Evolutionary conservation across 169 alveolate genomes (phyloP), one percentile per base, ranked within the genome.

Genomic region (Eimeria acervulina): DNA sequence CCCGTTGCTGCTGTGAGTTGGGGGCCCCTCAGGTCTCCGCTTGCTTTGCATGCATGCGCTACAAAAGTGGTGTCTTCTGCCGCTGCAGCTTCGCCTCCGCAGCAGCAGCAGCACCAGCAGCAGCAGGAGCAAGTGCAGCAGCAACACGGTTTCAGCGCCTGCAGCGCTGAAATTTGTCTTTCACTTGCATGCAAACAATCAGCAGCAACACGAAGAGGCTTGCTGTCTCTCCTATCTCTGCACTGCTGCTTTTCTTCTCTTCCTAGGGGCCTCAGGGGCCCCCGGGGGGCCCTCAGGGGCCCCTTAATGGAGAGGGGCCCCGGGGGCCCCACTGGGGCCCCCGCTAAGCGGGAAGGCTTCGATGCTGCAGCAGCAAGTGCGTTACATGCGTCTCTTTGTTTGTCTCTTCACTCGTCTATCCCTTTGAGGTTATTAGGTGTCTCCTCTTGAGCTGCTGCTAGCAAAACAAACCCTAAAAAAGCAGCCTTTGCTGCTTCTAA

Each of bases 71-170:
- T 17, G 80, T 33, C 21, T 68, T 21, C 23, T 68, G 42, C 80
- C 17, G 42, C 8, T 68, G 80, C 80, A 31, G 80, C 19, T 68
- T 17, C 80, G 36, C 36, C 80, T 23, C 80, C 12, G 80, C 80
- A 33, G 80, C 80, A 68, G 80, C 80, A 8, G 44, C 80, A 33
- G 80, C 80, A n/a, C 17, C 80, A 26, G 44, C 36, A 68, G 40
- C 80, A 68, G 42, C 80, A 0, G 80, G 44, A 68, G 80, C 80
- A 68, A 33, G 47, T 8, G 80, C 42, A n/a, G 38, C 80, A 68
- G 80, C 80, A 68, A 42, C 80, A 68, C 6, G 12, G 68, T 55
- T 55, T 55, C 26, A 26, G n/a, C 68, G 68, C 8, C n/a, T 55
- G 26, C n/a, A 26, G 7, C 17, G 68, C 68, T 21, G 68, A 4